Base-by-base conservation (phyloP, 805 yeast genomes). In the Sungouiozyma intestinalis region DNA sequence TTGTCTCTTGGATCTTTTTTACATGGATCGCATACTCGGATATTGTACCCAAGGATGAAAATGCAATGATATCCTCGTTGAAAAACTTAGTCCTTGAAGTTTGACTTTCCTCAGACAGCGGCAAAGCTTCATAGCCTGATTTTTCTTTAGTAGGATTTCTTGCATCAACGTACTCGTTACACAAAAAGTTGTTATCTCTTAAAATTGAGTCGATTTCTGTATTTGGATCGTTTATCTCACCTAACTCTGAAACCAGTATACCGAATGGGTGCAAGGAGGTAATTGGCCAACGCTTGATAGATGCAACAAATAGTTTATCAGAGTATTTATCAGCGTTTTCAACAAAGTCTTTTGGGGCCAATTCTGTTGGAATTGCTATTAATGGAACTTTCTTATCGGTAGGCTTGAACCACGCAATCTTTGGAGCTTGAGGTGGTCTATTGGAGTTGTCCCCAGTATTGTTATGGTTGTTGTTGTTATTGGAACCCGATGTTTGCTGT, bases 331-430 rank as follows among this genome's bases (percentile, higher is more conserved):
- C 94, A 50, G 87, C 94, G 52, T 86, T 87, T 52, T 87, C 95
- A 35, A 92, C 88, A 64, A 92, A 90, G 62, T 90, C 97, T 45
- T 74, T 76, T 29, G 98, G 98, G 0, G 96, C 98, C 62, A 92
- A 95, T 55, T 92, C 98, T 1, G 97, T 92, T 33, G 98, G 98
- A 49, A 92, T 92, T 14, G 98, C 98, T 68, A 92, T 88, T 49
- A 92, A 71, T 4, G 98, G 98, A 16, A 92, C 98, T 48, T 94
- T 85, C 65, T 92, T 92, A 61, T 92, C 98, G 1, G 96, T 88
- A 33, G 98, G 98, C 60, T 92, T 92, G 63, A 92, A 92, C 98
- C 98, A 92, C 29, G 92, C 97, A 68, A 92, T 92, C 60, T 92
- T 92, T 29, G 98, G 98, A 35, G 76, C 75, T 40, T 67, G 70